These are phyloP conservation scores for Camellia granthamiana DNA, from an alignment of 148 eudicot species.

Conservation along the genomic window DNA sequence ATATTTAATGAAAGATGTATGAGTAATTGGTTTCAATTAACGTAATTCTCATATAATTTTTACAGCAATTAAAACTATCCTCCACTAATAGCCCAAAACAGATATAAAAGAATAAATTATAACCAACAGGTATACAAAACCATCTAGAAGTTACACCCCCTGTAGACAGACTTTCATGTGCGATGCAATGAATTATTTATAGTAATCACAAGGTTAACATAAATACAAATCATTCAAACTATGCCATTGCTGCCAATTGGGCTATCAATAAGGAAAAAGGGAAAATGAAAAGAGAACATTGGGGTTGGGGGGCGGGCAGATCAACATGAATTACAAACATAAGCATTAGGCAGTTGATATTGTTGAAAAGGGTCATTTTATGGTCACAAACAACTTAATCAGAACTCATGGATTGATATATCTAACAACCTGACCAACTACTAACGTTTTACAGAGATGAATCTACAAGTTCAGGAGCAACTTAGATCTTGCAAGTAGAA, in stretches of 20 bases:
- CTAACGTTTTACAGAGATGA: too few relatives aligned
- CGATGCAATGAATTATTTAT: neutral
- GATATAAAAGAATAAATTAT: too few relatives aligned
- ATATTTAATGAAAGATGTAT: too few relatives aligned
- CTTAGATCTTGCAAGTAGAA: neutral
- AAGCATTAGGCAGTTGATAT: neutral
- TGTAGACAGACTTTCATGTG: conserved; percentile 21
- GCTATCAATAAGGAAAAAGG: neutral
- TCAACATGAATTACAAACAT: neutral
- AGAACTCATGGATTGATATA: neutral
- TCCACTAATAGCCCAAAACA: too few relatives aligned
- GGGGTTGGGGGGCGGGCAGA: too few relatives aligned
- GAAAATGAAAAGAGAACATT: neutral
- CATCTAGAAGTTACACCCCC: conserved; percentile 96
- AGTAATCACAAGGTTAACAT: neutral
- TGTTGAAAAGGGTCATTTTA: neutral
- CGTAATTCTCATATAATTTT: too few relatives aligned
- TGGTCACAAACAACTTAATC: neutral
- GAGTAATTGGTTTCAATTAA: too few relatives aligned
- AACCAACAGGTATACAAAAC: conserved; percentile 43
- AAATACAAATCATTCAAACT: neutral
- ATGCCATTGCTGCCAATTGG: neutral
- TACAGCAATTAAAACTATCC: too few relatives aligned
- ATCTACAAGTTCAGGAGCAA: too few relatives aligned
- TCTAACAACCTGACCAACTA: too few relatives aligned